A percentile compares a stretch with the other conserved stretches of the same genome.
Evolutionary conservation across 1,284 basidiomycete genomes (phyloP).

Genomic region (Fomitopsis pinicola): DNA sequence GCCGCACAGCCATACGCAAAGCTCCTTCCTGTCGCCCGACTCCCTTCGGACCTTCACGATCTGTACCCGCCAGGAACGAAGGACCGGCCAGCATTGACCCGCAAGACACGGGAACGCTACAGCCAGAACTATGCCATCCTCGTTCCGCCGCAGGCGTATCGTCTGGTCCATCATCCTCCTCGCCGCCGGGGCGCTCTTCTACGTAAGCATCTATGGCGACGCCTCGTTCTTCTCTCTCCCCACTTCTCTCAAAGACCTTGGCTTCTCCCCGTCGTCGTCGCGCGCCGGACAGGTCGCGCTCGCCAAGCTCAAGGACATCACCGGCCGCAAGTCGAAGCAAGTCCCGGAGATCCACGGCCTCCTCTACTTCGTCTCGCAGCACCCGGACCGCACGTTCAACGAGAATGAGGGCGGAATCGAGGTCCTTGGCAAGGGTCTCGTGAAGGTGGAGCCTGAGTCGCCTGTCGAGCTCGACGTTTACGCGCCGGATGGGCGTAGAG

Average conservation of each 20-base stretch:
- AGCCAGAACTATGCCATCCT: slow-evolving; percentile 10
- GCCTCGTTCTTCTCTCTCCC: slow-evolving; percentile 31
- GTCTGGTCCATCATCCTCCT: slow-evolving; percentile 29
- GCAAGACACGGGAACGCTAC: not conserved
- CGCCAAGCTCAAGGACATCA: slow-evolving; percentile 18
- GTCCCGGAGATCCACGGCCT: slow-evolving; percentile 60
- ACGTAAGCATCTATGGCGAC: slow-evolving; percentile 19
- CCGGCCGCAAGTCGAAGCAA: slow-evolving; percentile 12
- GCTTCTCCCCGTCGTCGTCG: slow-evolving; percentile 21
- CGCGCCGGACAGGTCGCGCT: slow-evolving; percentile 23
- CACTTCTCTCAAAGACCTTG: slow-evolving; percentile 26
- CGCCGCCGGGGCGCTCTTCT: slow-evolving; percentile 26
- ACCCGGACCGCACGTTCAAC: slow-evolving; percentile 39
- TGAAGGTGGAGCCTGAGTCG: slow-evolving; percentile 35
- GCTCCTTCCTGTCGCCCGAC: not conserved
- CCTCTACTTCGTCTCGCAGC: slow-evolving; percentile 54
- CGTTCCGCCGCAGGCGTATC: slow-evolving; percentile 42
- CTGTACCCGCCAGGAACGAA: not conserved
- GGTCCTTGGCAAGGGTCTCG: slow-evolving; percentile 20
- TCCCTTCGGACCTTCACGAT: not conserved
- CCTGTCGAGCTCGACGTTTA: slow-evolving; percentile 51
- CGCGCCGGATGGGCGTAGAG: slow-evolving; percentile 33
- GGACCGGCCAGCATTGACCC: not conserved
- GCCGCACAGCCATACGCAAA: not conserved
- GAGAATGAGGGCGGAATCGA: slow-evolving; percentile 32